phyloP scores from a whole-genome alignment of 257 asterid genomes.

The Nicotiana obtusifolia region DNA sequence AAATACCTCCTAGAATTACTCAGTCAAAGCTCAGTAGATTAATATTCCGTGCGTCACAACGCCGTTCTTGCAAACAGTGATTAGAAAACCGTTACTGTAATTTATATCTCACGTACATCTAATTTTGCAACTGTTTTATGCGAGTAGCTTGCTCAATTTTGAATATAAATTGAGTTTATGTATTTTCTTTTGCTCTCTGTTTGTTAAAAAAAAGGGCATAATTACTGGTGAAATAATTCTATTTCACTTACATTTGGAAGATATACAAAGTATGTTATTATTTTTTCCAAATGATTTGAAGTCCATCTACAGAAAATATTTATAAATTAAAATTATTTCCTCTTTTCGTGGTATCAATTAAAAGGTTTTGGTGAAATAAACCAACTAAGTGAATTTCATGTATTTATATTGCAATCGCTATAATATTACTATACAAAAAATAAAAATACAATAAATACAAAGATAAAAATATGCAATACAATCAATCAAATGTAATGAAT shows the following conservation, averaged over 20 bases:
- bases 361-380: too few species aligned
- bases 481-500: too few species aligned
- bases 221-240: neutral
- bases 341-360: neutral
- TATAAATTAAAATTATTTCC: too few species aligned
- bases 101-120: too few species aligned
- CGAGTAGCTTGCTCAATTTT: neutral
- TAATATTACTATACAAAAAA: too few species aligned
- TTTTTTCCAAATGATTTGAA: neutral
- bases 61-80: conserved; percentile 14
- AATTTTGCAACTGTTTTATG: neutral
- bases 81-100: neutral
- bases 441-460: too few species aligned
- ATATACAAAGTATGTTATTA: neutral
- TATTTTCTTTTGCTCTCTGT: neutral
- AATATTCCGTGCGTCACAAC: conserved; percentile 10
- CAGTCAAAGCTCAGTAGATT: conserved; percentile 19
- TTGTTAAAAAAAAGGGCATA: neutral
- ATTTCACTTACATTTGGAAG: neutral
- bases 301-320: neutral
- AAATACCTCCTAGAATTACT: neutral
- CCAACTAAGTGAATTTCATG: too few species aligned
- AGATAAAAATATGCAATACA: too few species aligned
- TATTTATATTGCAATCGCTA: too few species aligned
- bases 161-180: neutral